These are phyloP conservation scores for Physocladia obscura DNA, from an alignment of 192 early-diverging fungal species.

Conservation along the genomic window DNA sequence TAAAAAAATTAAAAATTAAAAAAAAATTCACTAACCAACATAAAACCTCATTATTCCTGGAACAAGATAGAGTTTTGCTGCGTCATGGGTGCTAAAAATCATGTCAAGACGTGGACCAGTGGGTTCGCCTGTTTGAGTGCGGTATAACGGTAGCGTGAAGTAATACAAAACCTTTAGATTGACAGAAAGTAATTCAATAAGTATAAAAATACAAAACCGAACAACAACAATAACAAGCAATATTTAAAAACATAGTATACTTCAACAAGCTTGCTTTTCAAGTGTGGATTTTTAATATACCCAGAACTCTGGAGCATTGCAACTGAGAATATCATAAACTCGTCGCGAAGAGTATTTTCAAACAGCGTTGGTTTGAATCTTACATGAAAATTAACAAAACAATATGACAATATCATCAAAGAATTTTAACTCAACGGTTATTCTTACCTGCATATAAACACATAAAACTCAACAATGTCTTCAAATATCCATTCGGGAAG, in stretches of 20 bases:
- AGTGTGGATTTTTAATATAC: conserved; percentile 90
- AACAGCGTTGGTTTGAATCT: conserved; percentile 46
- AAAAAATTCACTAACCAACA: conserved; percentile 62
- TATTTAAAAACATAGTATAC: conserved; percentile 37
- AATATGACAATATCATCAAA: too few relatives aligned
- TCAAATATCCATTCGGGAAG: conserved; percentile 93
- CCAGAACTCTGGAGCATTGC: conserved; percentile 73
- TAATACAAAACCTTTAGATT: conserved; percentile 79
- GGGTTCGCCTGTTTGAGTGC: conserved; percentile 34
- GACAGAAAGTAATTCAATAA: conserved; percentile 16
- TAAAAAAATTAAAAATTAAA: conserved; percentile 8
- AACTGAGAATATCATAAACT: conserved; percentile 66
- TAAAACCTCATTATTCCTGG: conserved; percentile 87
- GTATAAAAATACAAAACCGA: background rate
- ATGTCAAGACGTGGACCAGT: conserved; percentile 42
- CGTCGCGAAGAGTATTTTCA: conserved; percentile 49
- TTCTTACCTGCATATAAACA: conserved; percentile 66
- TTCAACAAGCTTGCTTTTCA: conserved; percentile 93
- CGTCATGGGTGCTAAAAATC: conserved; percentile 70
- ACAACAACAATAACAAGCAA: conserved; percentile 1
- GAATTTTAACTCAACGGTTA: background rate
- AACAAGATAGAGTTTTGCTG: conserved; percentile 75
- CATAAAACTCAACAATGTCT: conserved; percentile 80
- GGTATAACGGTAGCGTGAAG: conserved; percentile 72
- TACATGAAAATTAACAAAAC: background rate